Evolutionary conservation across 1,284 basidiomycete species (phyloP).

Genomic region (Ustilago lituana): DNA sequence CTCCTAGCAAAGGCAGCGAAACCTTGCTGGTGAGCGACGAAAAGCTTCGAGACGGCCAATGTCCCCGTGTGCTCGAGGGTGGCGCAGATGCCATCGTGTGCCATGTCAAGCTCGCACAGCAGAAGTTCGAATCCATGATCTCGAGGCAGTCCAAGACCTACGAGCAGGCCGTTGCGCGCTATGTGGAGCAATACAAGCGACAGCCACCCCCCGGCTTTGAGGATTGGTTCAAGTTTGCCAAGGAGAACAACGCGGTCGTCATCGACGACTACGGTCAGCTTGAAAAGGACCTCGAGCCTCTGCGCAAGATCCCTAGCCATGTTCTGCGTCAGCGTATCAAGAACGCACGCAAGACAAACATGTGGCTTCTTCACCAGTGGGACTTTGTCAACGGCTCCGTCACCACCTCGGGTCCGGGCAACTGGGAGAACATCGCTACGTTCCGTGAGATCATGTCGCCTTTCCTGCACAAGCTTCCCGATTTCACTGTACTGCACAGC

Average conservation of each 20-base stretch:
- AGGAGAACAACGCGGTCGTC: conserved; percentile 17
- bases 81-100: conserved; percentile 17
- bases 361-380: conserved; percentile 13
- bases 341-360: conserved; percentile 3
- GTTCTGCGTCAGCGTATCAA: conserved; percentile 19
- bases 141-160: conserved; percentile 21
- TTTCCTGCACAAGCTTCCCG: conserved; percentile 21
- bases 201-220: conserved; percentile 25
- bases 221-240: conserved; percentile 20
- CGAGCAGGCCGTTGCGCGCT: conserved; percentile 14
- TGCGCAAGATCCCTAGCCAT: conserved; percentile 12
- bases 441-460: conserved; percentile 18
- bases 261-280: conserved; percentile 34
- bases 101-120: conserved; percentile 16
- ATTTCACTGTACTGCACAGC: conserved; percentile 25
- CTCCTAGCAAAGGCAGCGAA: no score
- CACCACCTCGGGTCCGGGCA: neutral
- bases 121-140: conserved; percentile 15
- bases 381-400: conserved; percentile 21
- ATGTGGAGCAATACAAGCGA: conserved; percentile 19
- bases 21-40: neutral
- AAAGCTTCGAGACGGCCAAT: conserved; percentile 1
- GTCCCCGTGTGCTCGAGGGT: conserved; percentile 10
- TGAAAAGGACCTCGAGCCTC: conserved; percentile 20
- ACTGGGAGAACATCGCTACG: neutral